Base-by-base conservation (phyloP, 2,329 filamentous ascomycete species). In the Stemphylium vesicarium region DNA sequence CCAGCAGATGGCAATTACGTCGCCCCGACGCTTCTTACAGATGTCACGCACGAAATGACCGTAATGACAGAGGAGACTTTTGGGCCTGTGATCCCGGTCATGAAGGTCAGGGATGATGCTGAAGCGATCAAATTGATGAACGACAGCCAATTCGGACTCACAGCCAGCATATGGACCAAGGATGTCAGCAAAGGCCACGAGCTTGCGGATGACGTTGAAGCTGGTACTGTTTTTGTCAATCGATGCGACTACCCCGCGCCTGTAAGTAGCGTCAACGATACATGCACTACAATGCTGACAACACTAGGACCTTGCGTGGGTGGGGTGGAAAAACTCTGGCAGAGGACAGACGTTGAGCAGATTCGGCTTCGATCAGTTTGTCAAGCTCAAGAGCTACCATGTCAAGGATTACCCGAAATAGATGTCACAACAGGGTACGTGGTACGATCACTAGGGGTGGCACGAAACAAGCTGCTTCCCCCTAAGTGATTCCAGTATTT, bases 111-210 rank as follows among this genome's bases (percentile, higher is more conserved):
- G 70, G 81, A 81, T 64, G 94, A 97, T 69, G 84, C 84, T 15
- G 92, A 97, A 76, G 94, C 94, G 2, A 79, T 97, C 58, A 79
- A 81, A 63, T 79, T 94, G 45, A 97, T 98, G 92, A 97, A 97
- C 69, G 92, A 96, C 74, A 95, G 91, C 78, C 88, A 96, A 62
- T 96, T 96, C 72, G 94, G 94, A 4, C 82, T 98, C 58, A 97
- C 94, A 3, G 94, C 93, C n/a, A 96, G 92, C 69, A 92, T 98
- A 68, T 98, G 94, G 94, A 96, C 92, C 53, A 96, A 95, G 76
- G 92, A 98, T 71, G 85, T 87, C 2, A 82, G 80, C 40, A 88
- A 83, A 71, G 94, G 89, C 13, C 87, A 92, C 65, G 84, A 90
- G 72, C 82, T 98, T 47, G 86, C 89, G 35, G 88, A 95, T 50